Base-by-base conservation (phyloP, 306 rosid genomes). In the Cicer cuneatum region DNA sequence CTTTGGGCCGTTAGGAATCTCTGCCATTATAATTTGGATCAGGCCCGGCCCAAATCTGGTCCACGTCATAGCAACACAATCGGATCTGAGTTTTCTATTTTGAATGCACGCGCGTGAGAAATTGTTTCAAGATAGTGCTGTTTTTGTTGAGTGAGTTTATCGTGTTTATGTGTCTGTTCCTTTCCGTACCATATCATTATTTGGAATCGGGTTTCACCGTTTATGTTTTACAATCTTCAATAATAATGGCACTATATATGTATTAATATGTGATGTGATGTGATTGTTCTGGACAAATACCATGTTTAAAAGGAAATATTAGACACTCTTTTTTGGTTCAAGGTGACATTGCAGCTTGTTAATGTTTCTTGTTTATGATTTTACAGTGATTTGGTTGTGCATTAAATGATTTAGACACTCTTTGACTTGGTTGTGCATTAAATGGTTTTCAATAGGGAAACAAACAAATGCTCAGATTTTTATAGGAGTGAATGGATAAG, bases 1-100 rank as follows among this genome's bases (percentile, higher is more conserved):
- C 88, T 93, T 5, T 82, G 88, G 59, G 87, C 90, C 11, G 70
- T 71, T 7, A 75, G 83, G 79, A 66, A 87, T 69, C 7, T 69
- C 68, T 93, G 97, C 76, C 4, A 39, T 8, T 16, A 45, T 2
- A 54, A 12, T 10, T 8, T 69, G 60, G 81, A 39, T 8, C 12
- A 59, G 76, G 67, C 82, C 53, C 69, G 69, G 6, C 84, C 62
- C 76, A 58, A 14, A 47, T 7, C n/a, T 8, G 52, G 42, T 0
- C 1, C 8, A 10, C 6, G 18, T 1, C 61, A 1, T 39, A 45
- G 24, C 13, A 7, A 24, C 2, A 7, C 13, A 45, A n/a, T 68
- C 38, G 43, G 71, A 83, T 66, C 87, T 67, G 71, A 7, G 2
- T 54, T 75, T 51, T 71, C 81, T 59, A 48, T 79, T 19, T 71